Evolutionary conservation across 1,284 basidiomycete genomes (phyloP).

Genomic region (Porogramme epimiltina): DNA sequence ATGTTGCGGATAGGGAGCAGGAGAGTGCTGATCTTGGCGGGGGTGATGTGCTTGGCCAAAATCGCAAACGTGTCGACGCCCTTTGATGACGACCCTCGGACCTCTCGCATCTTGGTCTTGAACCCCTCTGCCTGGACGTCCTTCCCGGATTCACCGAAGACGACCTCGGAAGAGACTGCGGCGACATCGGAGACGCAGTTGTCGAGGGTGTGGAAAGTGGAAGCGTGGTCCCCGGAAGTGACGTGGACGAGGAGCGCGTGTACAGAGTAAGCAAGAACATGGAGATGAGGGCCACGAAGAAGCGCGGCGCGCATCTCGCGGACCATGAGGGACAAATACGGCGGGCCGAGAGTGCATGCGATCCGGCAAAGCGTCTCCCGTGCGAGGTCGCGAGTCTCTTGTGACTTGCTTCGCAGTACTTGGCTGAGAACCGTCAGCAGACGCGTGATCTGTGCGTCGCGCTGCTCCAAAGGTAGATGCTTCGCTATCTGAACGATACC

Average conservation of each 20-base stretch:
- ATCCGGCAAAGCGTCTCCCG: slow-evolving; percentile 88
- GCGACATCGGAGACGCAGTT: slow-evolving; percentile 78
- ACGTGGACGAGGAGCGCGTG: slow-evolving; percentile 86
- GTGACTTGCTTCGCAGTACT: slow-evolving; percentile 89
- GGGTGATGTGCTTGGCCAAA: slow-evolving; percentile 76
- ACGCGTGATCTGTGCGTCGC: slow-evolving; percentile 76
- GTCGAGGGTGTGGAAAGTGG: slow-evolving; percentile 68
- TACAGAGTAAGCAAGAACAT: slow-evolving; percentile 85
- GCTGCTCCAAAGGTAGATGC: slow-evolving; percentile 72
- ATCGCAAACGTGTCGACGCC: slow-evolving; percentile 86
- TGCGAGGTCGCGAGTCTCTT: slow-evolving; percentile 90
- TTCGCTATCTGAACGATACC: slow-evolving; percentile 88
- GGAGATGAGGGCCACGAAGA: slow-evolving; percentile 90
- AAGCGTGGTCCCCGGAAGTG: slow-evolving; percentile 61
- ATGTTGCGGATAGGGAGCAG: slow-evolving; percentile 84
- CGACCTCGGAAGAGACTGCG: slow-evolving; percentile 86
- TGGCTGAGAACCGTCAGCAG: slow-evolving; percentile 87
- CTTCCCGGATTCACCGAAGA: slow-evolving; percentile 93
- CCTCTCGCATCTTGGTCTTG: slow-evolving; percentile 94
- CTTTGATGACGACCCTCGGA: slow-evolving; percentile 76
- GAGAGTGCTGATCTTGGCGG: slow-evolving; percentile 74
- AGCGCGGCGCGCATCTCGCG: slow-evolving; percentile 85
- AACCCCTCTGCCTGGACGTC: slow-evolving; percentile 90
- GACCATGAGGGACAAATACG: slow-evolving; percentile 75
- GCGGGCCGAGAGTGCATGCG: slow-evolving; percentile 71